Evolutionary conservation across 169 alveolate genomes (phyloP), one percentile per base, ranked within the genome.

Genomic region (Plasmodium coatneyi): DNA sequence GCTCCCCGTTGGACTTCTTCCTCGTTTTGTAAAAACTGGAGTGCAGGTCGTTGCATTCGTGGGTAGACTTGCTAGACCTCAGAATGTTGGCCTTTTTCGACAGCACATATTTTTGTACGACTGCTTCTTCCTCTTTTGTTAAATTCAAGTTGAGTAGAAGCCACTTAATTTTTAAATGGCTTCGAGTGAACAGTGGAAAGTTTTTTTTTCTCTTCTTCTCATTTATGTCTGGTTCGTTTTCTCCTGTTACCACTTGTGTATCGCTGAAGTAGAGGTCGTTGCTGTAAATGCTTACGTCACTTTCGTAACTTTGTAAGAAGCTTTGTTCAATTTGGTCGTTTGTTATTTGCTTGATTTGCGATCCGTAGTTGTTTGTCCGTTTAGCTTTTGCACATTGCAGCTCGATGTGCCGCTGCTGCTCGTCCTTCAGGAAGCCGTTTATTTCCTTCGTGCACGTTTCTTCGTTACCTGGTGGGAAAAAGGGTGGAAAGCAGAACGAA

Each of bases 161-260:
- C 93, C 93, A 86, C 80, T 86, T 86, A 46, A 86, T 76, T 86
- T 86, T 86, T 86, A 86, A 86, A 74, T 86, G 54, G 41, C 80
- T 86, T 76, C 93, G 54, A 34, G 84, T 86, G 19, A 76, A 14
- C 16, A 54, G 25, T 3, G 60, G 5, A 1, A 9, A 32, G 6
- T 19, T 3, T 32, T 54, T 86, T 28, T 86, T 86, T 76, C 76
- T 86, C 34, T 86, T 86, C 4, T 71, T 83, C 4, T 86, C 84
- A 22, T 86, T 30, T 30, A 22, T 54, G 19, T 76, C 28, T 3
- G 28, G 22, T 10, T 74, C 41, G 30, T 39, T 30, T 19, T 86
- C 93, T 34, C 66, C 74, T 3, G 93, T 86, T 19, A 86, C 54
- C 9, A 86, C 93, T 86, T 86, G 82, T 5, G 83, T 30, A 22